A percentile compares a stretch with the other conserved stretches of the same genome.
Conservation (phyloP, 371 early-diverging fungal species). For the Mortierella sp. region DNA sequence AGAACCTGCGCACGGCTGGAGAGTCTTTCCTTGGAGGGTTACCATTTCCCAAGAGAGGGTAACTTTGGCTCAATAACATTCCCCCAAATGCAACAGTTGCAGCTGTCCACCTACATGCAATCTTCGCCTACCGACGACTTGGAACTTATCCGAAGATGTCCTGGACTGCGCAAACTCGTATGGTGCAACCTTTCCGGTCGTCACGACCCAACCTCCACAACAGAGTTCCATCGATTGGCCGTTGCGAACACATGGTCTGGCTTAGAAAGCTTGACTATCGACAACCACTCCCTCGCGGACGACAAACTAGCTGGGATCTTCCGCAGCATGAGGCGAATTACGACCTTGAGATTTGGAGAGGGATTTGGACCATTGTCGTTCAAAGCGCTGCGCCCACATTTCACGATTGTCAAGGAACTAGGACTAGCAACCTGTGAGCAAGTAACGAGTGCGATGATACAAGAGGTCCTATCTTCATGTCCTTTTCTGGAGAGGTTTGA, state of each 20-base stretch:
- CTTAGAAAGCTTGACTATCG: background rate
- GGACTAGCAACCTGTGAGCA: background rate
- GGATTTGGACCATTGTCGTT: background rate
- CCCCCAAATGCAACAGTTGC: background rate
- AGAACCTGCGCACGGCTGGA: background rate
- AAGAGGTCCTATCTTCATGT: slow-evolving; percentile 11
- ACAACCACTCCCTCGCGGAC: background rate
- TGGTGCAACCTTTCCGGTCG: background rate
- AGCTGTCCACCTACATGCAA: background rate
- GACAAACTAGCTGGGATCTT: background rate
- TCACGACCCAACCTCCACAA: background rate
- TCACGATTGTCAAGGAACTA: background rate
- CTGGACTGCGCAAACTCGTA: background rate
- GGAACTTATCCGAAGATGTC: background rate
- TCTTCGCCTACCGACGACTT: background rate
- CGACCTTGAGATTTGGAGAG: background rate
- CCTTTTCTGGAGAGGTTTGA: background rate
- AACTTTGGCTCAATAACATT: background rate
- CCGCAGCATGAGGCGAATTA: background rate
- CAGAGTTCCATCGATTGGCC: background rate
- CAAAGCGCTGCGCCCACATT: background rate
- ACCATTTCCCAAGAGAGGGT: background rate
- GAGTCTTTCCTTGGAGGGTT: background rate
- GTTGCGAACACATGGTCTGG: background rate
- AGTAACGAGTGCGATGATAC: background rate